Base-by-base conservation (phyloP, 495 filamentous ascomycete species). In the Daldinia vernicosa region DNA sequence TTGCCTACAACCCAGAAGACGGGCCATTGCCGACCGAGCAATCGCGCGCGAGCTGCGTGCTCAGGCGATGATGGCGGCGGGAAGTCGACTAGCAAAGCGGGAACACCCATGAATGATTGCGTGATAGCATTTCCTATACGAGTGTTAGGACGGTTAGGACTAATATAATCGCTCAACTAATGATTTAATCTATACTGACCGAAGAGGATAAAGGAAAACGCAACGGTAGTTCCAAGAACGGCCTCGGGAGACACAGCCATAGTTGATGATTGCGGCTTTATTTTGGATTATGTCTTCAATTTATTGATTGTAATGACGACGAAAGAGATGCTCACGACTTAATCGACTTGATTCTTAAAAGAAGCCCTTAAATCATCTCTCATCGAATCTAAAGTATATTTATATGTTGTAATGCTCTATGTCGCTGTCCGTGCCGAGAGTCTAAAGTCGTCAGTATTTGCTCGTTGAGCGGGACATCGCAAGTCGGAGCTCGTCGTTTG, bases 91-190 rank as follows among this genome's bases (percentile, higher is more conserved):
- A 85, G 76, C 12, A 83, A 74, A 17, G 82, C 82, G 4, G 83
- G 83, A 33, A 84, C 78, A 27, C 80, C 81, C 83, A 84, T 85
- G 75, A 81, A 83, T 40, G 83, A 84, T 76, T 85, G 82, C 7
- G 83, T 84, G 54, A 85, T 81, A 5, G 83, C 83, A 73, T 85
- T 85, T 17, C 83, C 82, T 85, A 59, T 28, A 53, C 17, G 15
- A 4, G 24, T 24, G 17, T 27, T 8, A 8, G 26, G 6, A 19
- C 57, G n/a, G 64, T 64, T 52, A 66, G 52, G 33, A 60, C 11
- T 55, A 27, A 60, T 45, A 22, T n/a, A 35, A 4, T 14, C 14
- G 11, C 33, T 2, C 14, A 14, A 2, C 33, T 35, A 14, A 3
- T 35, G 33, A 35, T 35, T 9, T 2, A 28, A 19, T 35, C 6